phyloP scores from a whole-genome alignment of 345 rosid genomes.

The Eutrema japonicum region DNA sequence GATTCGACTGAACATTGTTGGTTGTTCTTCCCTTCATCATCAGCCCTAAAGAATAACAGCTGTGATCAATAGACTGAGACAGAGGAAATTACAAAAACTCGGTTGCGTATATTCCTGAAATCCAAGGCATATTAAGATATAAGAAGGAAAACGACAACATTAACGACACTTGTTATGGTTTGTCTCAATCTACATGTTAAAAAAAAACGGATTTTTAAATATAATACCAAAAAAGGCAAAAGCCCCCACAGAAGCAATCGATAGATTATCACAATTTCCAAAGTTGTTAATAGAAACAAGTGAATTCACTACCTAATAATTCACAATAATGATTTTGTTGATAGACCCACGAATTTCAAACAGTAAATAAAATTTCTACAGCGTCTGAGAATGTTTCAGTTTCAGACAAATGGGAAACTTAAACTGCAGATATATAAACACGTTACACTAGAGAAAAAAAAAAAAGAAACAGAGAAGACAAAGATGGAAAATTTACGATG shows the following conservation, averaged over 20 bases:
- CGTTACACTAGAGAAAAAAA: no score
- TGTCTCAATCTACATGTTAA: slow-evolving; percentile 11
- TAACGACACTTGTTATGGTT: slow-evolving; percentile 23
- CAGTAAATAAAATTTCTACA: background rate
- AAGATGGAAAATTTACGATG: background rate
- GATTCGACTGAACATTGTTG: slow-evolving; percentile 53
- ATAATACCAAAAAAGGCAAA: slow-evolving; percentile 15
- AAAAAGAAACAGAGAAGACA: background rate
- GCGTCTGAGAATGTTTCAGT: slow-evolving; percentile 11
- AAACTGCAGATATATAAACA: no score
- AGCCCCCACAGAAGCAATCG: background rate
- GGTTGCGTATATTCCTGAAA: slow-evolving; percentile 34
- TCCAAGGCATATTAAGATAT: slow-evolving; percentile 18
- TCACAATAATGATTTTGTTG: slow-evolving; percentile 19
- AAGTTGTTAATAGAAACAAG: slow-evolving; percentile 21
- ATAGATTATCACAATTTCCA: slow-evolving; percentile 18
- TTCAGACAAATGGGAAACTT: background rate
- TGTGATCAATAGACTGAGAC: slow-evolving; percentile 15
- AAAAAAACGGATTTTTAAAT: background rate
- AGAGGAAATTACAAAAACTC: slow-evolving; percentile 32
- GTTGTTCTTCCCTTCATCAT: slow-evolving; percentile 57
- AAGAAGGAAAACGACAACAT: slow-evolving; percentile 30
- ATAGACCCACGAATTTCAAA: background rate
- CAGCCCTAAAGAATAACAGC: background rate
- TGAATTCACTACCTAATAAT: slow-evolving; percentile 10